Percentiles rank a stretch among this genome's conserved stretches.
These are phyloP conservation scores for Pseudonitzschia pungens DNA, from an alignment of 108 stramenopile species.

Conservation along the genomic window DNA sequence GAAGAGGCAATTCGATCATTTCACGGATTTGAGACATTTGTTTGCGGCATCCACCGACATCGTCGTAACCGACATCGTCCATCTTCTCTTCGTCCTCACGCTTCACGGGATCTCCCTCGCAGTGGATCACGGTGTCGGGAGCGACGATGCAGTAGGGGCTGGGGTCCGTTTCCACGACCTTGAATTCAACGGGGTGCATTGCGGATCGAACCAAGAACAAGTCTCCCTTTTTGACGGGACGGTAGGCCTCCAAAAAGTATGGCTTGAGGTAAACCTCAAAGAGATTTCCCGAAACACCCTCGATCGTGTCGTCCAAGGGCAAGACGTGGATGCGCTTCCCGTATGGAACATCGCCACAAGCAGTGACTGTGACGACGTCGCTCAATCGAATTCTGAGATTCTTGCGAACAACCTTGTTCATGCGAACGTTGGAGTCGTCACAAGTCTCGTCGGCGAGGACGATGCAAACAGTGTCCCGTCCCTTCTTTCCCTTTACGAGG, in stretches of 20 bases:
- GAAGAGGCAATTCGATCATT: slow-evolving; percentile 99
- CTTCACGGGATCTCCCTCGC: slow-evolving; percentile 99
- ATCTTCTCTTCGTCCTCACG: slow-evolving; percentile 97
- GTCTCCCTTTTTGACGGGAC: slow-evolving; percentile 99
- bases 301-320: slow-evolving; percentile 98
- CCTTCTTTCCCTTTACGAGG: slow-evolving; percentile 98
- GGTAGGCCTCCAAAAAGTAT: slow-evolving; percentile 99
- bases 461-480: slow-evolving; percentile 98
- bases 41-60: slow-evolving; percentile 98
- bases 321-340: slow-evolving; percentile 98
- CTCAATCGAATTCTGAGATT: slow-evolving; percentile 96
- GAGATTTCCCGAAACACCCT: slow-evolving; percentile 98
- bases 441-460: slow-evolving; percentile 96
- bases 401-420: slow-evolving; percentile 99
- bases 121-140: slow-evolving; percentile 99
- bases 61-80: slow-evolving; percentile 99
- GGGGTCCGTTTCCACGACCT: slow-evolving; percentile 99
- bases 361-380: slow-evolving; percentile 94
- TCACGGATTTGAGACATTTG: slow-evolving; percentile 99
- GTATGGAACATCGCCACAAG: slow-evolving; percentile 97
- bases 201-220: slow-evolving; percentile 96
- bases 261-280: slow-evolving; percentile 99
- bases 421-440: slow-evolving; percentile 94
- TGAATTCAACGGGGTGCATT: slow-evolving; percentile 99
- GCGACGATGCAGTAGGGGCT: slow-evolving; percentile 97